phyloP scores from a whole-genome alignment of 352 stramenopile genomes.

The Globisporangium okanoganense region DNA sequence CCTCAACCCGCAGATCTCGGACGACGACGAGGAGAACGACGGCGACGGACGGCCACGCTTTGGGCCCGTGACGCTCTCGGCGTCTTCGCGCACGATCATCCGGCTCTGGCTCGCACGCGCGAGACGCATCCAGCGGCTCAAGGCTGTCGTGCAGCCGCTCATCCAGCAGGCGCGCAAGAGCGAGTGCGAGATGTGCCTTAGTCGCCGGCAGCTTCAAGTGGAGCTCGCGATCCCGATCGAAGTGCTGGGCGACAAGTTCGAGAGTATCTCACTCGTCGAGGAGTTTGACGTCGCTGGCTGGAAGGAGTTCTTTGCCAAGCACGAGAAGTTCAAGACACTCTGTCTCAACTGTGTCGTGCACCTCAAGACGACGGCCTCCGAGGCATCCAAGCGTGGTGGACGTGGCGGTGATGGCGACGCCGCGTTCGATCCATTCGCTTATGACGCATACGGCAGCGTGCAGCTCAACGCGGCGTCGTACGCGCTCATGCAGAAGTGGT shows the following conservation, averaged over 20 bases:
- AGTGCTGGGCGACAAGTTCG: slow-evolving; percentile 91
- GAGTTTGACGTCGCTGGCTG: slow-evolving; percentile 93
- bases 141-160: slow-evolving; percentile 87
- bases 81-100: slow-evolving; percentile 89
- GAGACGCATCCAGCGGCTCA: slow-evolving; percentile 75
- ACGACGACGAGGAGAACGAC: slow-evolving; percentile 91
- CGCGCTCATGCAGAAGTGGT: slow-evolving; percentile 91
- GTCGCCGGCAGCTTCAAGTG: slow-evolving; percentile 92
- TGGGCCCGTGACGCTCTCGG: slow-evolving; percentile 88
- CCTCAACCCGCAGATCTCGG: slow-evolving; percentile 93
- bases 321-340: slow-evolving; percentile 94
- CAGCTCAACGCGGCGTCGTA: slow-evolving; percentile 82
- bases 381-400: slow-evolving; percentile 22
- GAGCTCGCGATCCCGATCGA: slow-evolving; percentile 91
- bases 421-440: slow-evolving; percentile 17
- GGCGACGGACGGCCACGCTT: slow-evolving; percentile 67
- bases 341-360: slow-evolving; percentile 92
- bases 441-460: slow-evolving; percentile 48
- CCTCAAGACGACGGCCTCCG: slow-evolving; percentile 40
- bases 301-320: slow-evolving; percentile 94
- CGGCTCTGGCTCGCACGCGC: slow-evolving; percentile 91
- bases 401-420: slow-evolving; percentile 12
- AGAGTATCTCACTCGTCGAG: slow-evolving; percentile 76
- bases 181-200: slow-evolving; percentile 95
- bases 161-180: slow-evolving; percentile 90